Evolutionary conservation across 148 eudicot species (phyloP).

Genomic region (Talinum fruticosum): DNA sequence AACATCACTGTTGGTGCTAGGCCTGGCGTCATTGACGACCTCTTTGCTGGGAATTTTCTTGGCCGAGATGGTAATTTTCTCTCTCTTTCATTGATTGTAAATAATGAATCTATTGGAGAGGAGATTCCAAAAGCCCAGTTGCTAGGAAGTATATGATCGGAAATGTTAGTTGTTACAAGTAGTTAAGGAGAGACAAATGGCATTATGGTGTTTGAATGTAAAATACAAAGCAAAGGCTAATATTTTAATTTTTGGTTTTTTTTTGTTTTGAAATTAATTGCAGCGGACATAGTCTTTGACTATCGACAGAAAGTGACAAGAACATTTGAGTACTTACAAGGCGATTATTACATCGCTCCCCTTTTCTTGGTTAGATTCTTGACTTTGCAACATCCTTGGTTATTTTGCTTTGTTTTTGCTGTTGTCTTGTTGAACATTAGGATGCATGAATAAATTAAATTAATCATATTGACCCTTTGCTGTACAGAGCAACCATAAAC

Average conservation of each 20-base stretch:
- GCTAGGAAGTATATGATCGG: background rate
- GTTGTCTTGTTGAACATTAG: background rate
- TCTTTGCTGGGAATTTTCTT: constrained; percentile 79
- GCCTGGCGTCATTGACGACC: constrained; percentile 85
- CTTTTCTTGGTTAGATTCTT: constrained; percentile 64
- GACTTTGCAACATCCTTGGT: background rate
- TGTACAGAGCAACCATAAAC: too few relatives aligned
- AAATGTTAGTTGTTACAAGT: background rate
- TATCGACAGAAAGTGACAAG: constrained; percentile 90
- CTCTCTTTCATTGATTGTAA: background rate
- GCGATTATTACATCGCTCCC: constrained; percentile 96
- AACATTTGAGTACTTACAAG: constrained; percentile 88
- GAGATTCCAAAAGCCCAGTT: background rate
- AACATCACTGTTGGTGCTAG: constrained; percentile 90
- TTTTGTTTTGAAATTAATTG: constrained; percentile 15
- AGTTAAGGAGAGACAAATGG: background rate
- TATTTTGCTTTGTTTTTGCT: background rate
- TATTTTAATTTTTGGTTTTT: background rate
- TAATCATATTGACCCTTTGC: background rate
- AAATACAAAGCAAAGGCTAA: background rate
- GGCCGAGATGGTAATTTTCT: constrained; percentile 61
- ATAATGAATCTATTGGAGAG: too few relatives aligned
- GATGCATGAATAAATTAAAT: background rate
- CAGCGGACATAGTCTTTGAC: constrained; percentile 99
- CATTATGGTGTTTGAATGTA: background rate